phyloP scores from a whole-genome alignment of 192 early-diverging fungal species.

The Geranomyces variabilis region DNA sequence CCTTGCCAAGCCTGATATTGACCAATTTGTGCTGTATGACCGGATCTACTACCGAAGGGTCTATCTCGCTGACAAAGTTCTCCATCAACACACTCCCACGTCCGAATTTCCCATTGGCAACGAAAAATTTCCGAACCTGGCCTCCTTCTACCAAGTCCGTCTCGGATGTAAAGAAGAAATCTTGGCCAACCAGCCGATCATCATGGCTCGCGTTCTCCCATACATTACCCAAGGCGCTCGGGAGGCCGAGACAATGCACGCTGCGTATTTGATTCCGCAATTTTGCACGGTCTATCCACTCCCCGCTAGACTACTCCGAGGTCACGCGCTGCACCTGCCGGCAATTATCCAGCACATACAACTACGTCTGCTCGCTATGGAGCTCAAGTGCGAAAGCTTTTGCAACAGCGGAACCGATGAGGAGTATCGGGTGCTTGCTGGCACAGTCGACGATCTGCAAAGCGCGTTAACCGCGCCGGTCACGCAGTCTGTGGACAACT shows the following conservation, averaged over 20 bases:
- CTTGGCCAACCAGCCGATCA: constrained; percentile 36
- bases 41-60: constrained; percentile 37
- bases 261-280: constrained; percentile 42
- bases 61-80: constrained; percentile 38
- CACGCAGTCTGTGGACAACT: constrained; percentile 67
- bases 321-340: constrained; percentile 37
- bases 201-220: constrained; percentile 41
- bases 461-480: constrained; percentile 75
- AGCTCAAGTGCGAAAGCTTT: constrained; percentile 27
- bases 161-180: constrained; percentile 35
- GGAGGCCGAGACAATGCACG: neutral
- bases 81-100: constrained; percentile 12
- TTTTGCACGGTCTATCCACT: constrained; percentile 43
- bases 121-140: constrained; percentile 29
- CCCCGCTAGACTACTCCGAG: constrained; percentile 25
- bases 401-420: constrained; percentile 4
- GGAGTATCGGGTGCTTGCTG: constrained; percentile 5
- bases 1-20: neutral
- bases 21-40: constrained; percentile 36
- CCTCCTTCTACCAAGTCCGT: constrained; percentile 37
- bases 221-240: constrained; percentile 35
- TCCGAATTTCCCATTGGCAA: constrained; percentile 14
- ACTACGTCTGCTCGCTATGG: constrained; percentile 37
- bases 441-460: constrained; percentile 26
- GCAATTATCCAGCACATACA: constrained; percentile 40